Percentiles rank a stretch among this genome's conserved stretches.
Evolutionary conservation across 2,329 filamentous ascomycete genomes (phyloP).

Genomic region (Decorospora gaudefroyi): DNA sequence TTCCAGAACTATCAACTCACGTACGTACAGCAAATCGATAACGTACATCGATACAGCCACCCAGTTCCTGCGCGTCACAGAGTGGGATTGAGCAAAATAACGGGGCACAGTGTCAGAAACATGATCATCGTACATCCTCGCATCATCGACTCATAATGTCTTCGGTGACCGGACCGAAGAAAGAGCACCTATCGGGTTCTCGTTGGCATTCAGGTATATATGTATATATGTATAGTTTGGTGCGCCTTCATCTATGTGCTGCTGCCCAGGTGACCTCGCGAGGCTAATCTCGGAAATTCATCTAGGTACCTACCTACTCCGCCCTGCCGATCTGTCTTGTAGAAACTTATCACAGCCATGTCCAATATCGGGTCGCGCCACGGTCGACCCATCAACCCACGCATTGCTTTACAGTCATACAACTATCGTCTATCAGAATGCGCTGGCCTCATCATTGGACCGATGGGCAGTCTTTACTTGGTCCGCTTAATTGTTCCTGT

Average conservation of each 20-base stretch:
- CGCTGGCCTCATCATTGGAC: too few relatives aligned
- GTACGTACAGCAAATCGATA: too few relatives aligned
- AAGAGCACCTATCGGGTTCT: not conserved
- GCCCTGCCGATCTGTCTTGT: constrained; percentile 19
- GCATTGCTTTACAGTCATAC: too few relatives aligned
- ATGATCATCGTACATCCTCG: too few relatives aligned
- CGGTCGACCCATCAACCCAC: not conserved
- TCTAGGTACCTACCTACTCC: constrained; percentile 23
- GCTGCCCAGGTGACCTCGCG: constrained; percentile 23
- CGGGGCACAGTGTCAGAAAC: too few relatives aligned
- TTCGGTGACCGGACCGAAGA: constrained; percentile 2
- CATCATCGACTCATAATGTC: too few relatives aligned
- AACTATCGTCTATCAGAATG: too few relatives aligned
- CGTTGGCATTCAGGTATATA: not conserved
- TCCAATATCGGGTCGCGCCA: not conserved
- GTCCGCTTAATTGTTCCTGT: not conserved
- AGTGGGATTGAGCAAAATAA: too few relatives aligned
- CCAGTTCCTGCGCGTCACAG: too few relatives aligned
- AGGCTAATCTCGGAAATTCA: constrained; percentile 33
- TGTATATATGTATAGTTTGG: constrained; percentile 7
- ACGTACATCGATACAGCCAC: too few relatives aligned
- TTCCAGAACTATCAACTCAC: too few relatives aligned
- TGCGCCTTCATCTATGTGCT: constrained; percentile 17
- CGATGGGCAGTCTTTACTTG: not conserved
- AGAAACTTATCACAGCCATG: constrained; percentile 1